Evolutionary conservation across 2,329 filamentous ascomycete genomes (phyloP), one percentile per base, ranked within the genome.

Genomic region (Xylaria sp.): DNA sequence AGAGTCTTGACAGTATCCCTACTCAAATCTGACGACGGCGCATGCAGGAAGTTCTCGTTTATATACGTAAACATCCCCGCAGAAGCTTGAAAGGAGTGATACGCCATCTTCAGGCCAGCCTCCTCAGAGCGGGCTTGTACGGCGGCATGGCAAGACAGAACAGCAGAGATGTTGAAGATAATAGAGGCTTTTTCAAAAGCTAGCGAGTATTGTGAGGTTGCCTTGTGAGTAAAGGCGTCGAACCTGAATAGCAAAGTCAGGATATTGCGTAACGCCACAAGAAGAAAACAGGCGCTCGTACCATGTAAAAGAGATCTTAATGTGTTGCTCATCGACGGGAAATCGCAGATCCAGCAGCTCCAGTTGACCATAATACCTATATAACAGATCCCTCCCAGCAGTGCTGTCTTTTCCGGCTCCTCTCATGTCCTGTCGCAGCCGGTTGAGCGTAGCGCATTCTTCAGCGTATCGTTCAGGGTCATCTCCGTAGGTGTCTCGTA

Each of bases 1-100:
- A 99, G 82, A 0, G 94, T 94, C 83, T 98, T 98, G 77, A 99
- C 94, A 0, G 96, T 99, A 60, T 99, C 95, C 69, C 96, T 86
- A 79, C 94, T 98, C 57, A 99, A 83, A 78, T 99, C 96, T n/a
- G 93, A 94, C 9, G 94, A 98, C 0, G 97, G 96, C 1, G 96
- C 96, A 77, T 99, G 96, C 43, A 99, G 85, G 79, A 99, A 99
- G 83, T 99, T 99, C 83, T 99, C 96, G 82, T 99, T 99, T 84
- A 99, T 99, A 78, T 99, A 99, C 62, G 95, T 98, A 81, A 98
- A 99, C 96, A 99, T 99, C 83, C 96, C 96, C 10, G 96, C 96
- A 8, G 95, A 94, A 49, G 96, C 96, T 81, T 99, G 96, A 83
- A 98, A 98, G 23, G 94, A 98, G 81, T 99, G 95, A 79, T 98